phyloP scores from a whole-genome alignment of 257 asterid genomes.

The Plectranthus barbatus region DNA sequence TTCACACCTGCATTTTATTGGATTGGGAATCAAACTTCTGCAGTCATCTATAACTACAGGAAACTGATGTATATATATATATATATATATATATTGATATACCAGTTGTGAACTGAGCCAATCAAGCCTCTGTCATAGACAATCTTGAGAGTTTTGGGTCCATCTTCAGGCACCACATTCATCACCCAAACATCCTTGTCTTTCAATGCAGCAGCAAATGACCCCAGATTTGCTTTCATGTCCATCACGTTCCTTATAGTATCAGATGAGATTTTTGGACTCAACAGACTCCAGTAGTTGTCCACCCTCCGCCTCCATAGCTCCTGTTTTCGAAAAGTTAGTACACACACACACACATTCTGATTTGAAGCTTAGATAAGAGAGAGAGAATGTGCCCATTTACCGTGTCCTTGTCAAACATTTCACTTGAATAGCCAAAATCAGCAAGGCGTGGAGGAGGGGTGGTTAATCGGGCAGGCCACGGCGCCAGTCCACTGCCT shows the following conservation, averaged over 20 bases:
- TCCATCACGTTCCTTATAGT: slow-evolving; percentile 86
- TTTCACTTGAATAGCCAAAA: slow-evolving; percentile 83
- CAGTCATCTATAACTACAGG: too few relatives aligned
- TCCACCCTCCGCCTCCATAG: slow-evolving; percentile 80
- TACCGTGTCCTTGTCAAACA: slow-evolving; percentile 89
- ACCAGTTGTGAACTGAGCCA: slow-evolving; percentile 86
- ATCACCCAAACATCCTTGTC: slow-evolving; percentile 95
- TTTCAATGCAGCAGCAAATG: slow-evolving; percentile 93
- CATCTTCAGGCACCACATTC: slow-evolving; percentile 95
- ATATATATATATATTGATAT: too few relatives aligned
- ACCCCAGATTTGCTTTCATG: slow-evolving; percentile 94
- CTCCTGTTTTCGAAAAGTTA: slow-evolving; percentile 28
- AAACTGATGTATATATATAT: too few relatives aligned
- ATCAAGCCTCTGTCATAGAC: slow-evolving; percentile 86
- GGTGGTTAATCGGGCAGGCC: slow-evolving; percentile 86
- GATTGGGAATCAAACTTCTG: not conserved
- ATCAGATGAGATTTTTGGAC: slow-evolving; percentile 66
- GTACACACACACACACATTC: not conserved
- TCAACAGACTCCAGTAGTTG: slow-evolving; percentile 61
- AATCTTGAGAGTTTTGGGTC: slow-evolving; percentile 86
- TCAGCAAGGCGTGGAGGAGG: slow-evolving; percentile 98
- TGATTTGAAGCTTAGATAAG: not conserved
- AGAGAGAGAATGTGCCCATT: not conserved
- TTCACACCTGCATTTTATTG: slow-evolving; percentile 66
- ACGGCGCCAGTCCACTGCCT: slow-evolving; percentile 90